phyloP scores from a whole-genome alignment of 139 green algal species.

The Coccomyxa sp. region DNA sequence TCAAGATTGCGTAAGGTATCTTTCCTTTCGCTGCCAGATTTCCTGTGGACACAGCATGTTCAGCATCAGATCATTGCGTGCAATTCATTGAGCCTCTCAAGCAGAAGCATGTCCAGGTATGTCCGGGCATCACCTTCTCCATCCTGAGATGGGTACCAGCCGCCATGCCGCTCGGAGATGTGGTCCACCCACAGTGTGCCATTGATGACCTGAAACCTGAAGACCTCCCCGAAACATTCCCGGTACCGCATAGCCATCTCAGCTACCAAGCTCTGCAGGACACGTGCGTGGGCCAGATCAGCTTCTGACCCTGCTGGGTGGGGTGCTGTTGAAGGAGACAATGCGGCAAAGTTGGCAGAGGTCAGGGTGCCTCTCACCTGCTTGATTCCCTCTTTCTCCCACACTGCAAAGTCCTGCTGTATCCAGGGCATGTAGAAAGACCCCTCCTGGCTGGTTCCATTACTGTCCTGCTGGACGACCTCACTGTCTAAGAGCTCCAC shows the following conservation, averaged over 20 bases:
- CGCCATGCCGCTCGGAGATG: conserved; percentile 26
- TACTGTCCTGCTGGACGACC: not conserved
- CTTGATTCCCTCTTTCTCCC: conserved; percentile 20
- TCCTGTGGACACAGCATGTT: not conserved
- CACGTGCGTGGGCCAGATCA: too few species aligned
- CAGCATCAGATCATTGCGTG: too few species aligned
- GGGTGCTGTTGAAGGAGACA: too few species aligned
- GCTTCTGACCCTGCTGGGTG: too few species aligned
- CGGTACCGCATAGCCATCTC: conserved; percentile 7
- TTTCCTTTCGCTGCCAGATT: conserved; percentile 31
- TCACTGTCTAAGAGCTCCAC: not conserved
- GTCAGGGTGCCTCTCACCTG: not conserved
- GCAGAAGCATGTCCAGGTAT: not conserved
- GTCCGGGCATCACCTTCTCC: conserved; percentile 8
- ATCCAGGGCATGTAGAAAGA: conserved; percentile 24
- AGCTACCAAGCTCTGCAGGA: conserved; percentile 9
- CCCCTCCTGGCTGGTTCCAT: not conserved
- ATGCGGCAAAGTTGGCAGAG: not conserved
- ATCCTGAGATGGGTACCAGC: conserved; percentile 28
- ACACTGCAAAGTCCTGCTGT: conserved; percentile 19
- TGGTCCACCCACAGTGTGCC: conserved; percentile 39
- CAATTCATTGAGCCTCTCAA: too few species aligned
- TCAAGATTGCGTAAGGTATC: conserved; percentile 36
- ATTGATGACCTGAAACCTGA: conserved; percentile 42
- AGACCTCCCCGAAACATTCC: conserved; percentile 38